Percentiles rank a stretch among this genome's conserved stretches.
phyloP scores from a whole-genome alignment of 2,329 filamentous ascomycete genomes.

The Aspergillus ruber region DNA sequence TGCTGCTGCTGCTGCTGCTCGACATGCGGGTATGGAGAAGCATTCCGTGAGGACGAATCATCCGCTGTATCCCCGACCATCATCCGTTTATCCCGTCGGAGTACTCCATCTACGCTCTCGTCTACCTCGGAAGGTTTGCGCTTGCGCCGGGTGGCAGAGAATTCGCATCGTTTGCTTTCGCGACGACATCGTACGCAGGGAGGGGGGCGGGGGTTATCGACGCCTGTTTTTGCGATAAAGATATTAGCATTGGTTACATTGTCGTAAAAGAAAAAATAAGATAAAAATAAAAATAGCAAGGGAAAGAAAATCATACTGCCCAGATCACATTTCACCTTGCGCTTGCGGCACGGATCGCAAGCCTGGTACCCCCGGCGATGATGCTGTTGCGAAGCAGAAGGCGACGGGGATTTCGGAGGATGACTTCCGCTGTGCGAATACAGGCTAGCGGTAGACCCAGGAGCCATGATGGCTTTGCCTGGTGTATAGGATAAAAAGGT shows the following conservation, averaged over 20 bases:
- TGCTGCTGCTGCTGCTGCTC: constrained; percentile 16
- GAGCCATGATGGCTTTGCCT: constrained; percentile 13
- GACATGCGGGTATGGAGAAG: constrained; percentile 16
- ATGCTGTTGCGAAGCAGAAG: constrained; percentile 19
- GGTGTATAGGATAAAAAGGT: constrained; percentile 10
- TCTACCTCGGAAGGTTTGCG: constrained; percentile 59
- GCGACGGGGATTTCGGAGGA: constrained; percentile 25
- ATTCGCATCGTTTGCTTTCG: constrained; percentile 95
- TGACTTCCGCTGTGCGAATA: constrained; percentile 13
- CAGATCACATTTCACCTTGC: constrained; percentile 45
- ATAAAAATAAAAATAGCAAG: neutral
- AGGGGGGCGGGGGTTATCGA: constrained; percentile 89
- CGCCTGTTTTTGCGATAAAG: constrained; percentile 35
- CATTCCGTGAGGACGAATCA: constrained; percentile 20
- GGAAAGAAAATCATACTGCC: constrained; percentile 32
- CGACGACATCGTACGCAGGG: constrained; percentile 89
- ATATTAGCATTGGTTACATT: neutral
- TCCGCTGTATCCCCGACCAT: constrained; percentile 41
- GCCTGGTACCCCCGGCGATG: constrained; percentile 45
- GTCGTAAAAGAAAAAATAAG: neutral
- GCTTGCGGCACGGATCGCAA: constrained; percentile 44
- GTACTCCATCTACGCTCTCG: constrained; percentile 35
- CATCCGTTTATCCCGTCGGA: constrained; percentile 47
- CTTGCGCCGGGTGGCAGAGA: constrained; percentile 90
- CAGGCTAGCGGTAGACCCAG: constrained; percentile 8